phyloP scores from a whole-genome alignment of 768 basidiomycete genomes.

The Podaxis rugospora region DNA sequence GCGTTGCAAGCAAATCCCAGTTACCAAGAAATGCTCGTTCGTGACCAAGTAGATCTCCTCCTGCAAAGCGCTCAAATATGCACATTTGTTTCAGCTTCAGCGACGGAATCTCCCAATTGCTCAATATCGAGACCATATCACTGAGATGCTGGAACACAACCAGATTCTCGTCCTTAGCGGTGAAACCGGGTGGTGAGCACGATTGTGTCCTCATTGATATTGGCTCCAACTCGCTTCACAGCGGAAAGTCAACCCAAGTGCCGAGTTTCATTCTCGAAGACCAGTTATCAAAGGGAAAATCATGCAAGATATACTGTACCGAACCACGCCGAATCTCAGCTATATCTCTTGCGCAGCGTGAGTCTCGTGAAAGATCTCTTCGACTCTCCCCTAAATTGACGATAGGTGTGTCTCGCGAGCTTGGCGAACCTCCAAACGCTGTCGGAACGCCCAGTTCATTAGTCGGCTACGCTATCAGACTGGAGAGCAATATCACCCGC shows the following conservation, averaged over 20 bases:
- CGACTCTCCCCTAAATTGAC: neutral
- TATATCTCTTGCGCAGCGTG: slow-evolving; percentile 88
- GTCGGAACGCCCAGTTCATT: slow-evolving; percentile 76
- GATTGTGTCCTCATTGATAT: neutral
- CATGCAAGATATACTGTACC: slow-evolving; percentile 91
- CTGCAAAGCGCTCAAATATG: neutral
- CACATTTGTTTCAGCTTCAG: slow-evolving; percentile 43
- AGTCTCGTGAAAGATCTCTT: slow-evolving; percentile 12
- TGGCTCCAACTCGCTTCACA: slow-evolving; percentile 24
- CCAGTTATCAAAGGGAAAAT: slow-evolving; percentile 70
- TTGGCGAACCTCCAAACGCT: slow-evolving; percentile 78
- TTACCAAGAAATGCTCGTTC: slow-evolving; percentile 88
- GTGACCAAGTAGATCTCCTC: slow-evolving; percentile 21
- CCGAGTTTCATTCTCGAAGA: slow-evolving; percentile 93
- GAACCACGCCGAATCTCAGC: slow-evolving; percentile 96
- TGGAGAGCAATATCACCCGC: slow-evolving; percentile 82
- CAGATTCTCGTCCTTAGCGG: slow-evolving; percentile 83
- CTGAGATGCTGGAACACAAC: slow-evolving; percentile 60
- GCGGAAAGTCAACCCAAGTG: slow-evolving; percentile 96
- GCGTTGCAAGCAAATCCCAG: slow-evolving; percentile 55
- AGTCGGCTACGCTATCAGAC: slow-evolving; percentile 90
- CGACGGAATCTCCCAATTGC: slow-evolving; percentile 86
- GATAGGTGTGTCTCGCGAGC: slow-evolving; percentile 75
- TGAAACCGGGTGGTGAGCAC: slow-evolving; percentile 37
- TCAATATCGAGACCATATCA: slow-evolving; percentile 68